Evolutionary conservation across 1,284 basidiomycete genomes (phyloP), one percentile per base, ranked within the genome.

Genomic region (Phellinidium pouzarii): DNA sequence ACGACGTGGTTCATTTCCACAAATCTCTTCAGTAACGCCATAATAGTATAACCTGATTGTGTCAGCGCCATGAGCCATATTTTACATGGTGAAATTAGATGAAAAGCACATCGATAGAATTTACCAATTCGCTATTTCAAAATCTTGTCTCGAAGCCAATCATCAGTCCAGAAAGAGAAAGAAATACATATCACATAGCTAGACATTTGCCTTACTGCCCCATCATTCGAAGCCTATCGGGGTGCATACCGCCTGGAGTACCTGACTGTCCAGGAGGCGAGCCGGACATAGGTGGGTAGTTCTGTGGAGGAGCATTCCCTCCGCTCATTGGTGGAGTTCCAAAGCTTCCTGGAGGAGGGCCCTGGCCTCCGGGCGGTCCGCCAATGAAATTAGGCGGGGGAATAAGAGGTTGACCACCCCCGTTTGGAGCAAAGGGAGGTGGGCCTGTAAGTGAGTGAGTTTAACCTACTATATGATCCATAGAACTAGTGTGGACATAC

Each of bases 201-300:
- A 26, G 17, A 27, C 26, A 29, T 12, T 20, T 11, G 9, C 25
- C 25, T 46, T 43, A 41, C 26, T 54, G 49, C 20, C 72, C 79
- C 83, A 92, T 81, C 88, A 92, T 91, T 56, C 88, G 76, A 65
- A 90, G 61, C 56, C 90, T 77, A 68, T 93, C 90, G n/a, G 91
- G 91, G 68, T 93, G 91, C 59, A 93, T 88, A 26, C 79, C 84
- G 19, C 72, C 69, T 44, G 72, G 71, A 11, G 27, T 42, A 17
- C 66, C 68, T 3, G 61, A 59, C 11, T 46, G 52, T 40, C 43
- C 53, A 19, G 51, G 46, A 46, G 54, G 37, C 19, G 31, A 41
- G 40, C 44, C 3, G 12, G 72, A 69, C 7, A 69, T 66, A 55
- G 44, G 44, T 36, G 58, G 56, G 48, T 40, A 60, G 20, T 62